phyloP scores from a whole-genome alignment of 805 yeast genomes.

The Brettanomyces sp. region DNA sequence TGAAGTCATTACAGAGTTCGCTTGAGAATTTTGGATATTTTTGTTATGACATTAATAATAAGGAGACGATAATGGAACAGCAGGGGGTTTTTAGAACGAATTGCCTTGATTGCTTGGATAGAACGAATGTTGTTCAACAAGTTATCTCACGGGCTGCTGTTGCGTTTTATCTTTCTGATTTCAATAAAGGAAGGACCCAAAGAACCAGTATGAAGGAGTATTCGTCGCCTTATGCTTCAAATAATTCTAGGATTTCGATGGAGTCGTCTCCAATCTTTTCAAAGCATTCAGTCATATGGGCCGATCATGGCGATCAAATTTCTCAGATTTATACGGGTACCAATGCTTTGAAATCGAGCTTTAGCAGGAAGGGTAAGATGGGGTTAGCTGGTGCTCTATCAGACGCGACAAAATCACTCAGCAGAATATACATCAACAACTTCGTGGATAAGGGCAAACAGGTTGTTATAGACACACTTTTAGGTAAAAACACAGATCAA shows the following conservation, averaged over 20 bases:
- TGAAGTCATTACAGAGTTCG: conserved; percentile 55
- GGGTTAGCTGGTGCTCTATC: conserved; percentile 94
- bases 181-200: conserved; percentile 12
- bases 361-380: conserved; percentile 93
- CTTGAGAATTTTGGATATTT: conserved; percentile 77
- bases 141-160: conserved; percentile 69
- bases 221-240: neutral
- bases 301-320: conserved; percentile 95
- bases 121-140: conserved; percentile 87
- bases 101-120: conserved; percentile 89
- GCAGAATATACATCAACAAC: conserved; percentile 90
- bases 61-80: conserved; percentile 61
- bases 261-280: conserved; percentile 43
- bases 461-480: conserved; percentile 73
- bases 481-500: conserved; percentile 75
- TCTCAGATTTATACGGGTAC: conserved; percentile 97
- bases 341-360: conserved; percentile 90
- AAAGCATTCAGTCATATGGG: conserved; percentile 90
- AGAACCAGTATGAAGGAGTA: conserved; percentile 6
- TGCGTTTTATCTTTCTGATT: conserved; percentile 37
- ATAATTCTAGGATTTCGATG: conserved; percentile 13
- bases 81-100: conserved; percentile 88
- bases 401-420: conserved; percentile 92
- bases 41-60: conserved; percentile 50
- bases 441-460: conserved; percentile 90